Evolutionary conservation across 306 rosid species (phyloP), one percentile per base, ranked within the genome.

Genomic region (Castanea crenata): DNA sequence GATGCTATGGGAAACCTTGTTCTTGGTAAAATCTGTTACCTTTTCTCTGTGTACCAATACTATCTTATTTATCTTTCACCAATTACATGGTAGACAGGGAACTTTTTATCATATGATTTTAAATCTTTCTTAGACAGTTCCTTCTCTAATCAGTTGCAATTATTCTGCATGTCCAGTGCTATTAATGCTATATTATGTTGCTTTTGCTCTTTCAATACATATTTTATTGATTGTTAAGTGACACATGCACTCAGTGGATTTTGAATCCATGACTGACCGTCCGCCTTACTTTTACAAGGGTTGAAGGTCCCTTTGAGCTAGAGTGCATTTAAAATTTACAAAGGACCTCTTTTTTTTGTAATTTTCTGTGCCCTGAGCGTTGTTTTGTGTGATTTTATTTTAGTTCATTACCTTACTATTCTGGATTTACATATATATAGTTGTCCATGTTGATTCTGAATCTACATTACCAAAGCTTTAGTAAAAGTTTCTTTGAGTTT

Each of bases 1-100:
- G 97, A 90, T 78, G 62, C 86, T 20, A 55, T 77, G 76, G 97
- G 97, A 65, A 89, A 89, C 80, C 89, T 92, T 82, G 87, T 94
- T 62, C 79, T 94, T 46, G 98, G 97, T 94, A 87, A 76, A 32
- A 38, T 74, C 23, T 67, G 59, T 78, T 62, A 49, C 29, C 29
- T 74, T 21, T 76, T 34, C 35, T 70, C 69, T 2, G 59, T 57
- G 7, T 41, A 70, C 54, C 16, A 29, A 3, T 23, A 19, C 62
- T 31, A 55, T 76, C 56, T 6, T 23, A 9, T 20, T 21, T 58
- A 58, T 58, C 68, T 9, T 44, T 44, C 51, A 44, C 13, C 51
- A 44, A 25, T 25, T 61, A 11, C 34, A 25, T 58, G 25, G 8
- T 61, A 31, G 64, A 25, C 18, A 61, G 34, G 10, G 51, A 23